Conservation (phyloP, 345 rosid species). For the Iberis pinnata region DNA sequence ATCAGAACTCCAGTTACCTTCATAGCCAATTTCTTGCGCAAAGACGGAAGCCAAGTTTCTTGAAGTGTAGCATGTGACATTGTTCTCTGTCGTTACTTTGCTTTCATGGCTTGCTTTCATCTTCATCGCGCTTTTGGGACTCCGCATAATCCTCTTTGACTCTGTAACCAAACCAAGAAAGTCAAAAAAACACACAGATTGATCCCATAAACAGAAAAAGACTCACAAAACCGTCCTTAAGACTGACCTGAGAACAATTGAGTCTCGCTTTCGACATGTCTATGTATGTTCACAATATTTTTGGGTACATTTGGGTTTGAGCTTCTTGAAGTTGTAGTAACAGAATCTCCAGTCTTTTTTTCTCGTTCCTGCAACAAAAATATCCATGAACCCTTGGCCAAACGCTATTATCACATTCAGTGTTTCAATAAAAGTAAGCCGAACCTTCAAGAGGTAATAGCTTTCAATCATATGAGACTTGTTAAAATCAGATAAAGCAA, state of each 20-base stretch:
- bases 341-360: constrained; percentile 31
- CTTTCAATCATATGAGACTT: constrained; percentile 73
- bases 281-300: constrained; percentile 37
- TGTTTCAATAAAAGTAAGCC: constrained; percentile 11
- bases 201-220: constrained; percentile 11
- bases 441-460: constrained; percentile 52
- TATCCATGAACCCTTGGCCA: constrained; percentile 13
- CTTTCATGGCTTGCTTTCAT: constrained; percentile 46
- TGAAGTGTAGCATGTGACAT: constrained; percentile 65
- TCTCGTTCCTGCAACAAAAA: constrained; percentile 44
- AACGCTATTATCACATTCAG: background rate
- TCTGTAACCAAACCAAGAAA: constrained; percentile 36
- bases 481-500: constrained; percentile 39
- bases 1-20: constrained; percentile 51
- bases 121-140: constrained; percentile 52
- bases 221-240: background rate
- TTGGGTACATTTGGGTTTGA: constrained; percentile 34
- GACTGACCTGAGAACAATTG: constrained; percentile 56
- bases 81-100: constrained; percentile 55
- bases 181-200: constrained; percentile 14
- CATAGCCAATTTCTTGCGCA: constrained; percentile 44
- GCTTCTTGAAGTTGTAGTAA: constrained; percentile 29
- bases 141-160: constrained; percentile 46
- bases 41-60: constrained; percentile 66
- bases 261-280: constrained; percentile 42